A percentile compares a stretch with the other conserved stretches of the same genome.
These are phyloP conservation scores for Kuraishia cidri DNA, from an alignment of 805 yeast genomes.

Conservation along the genomic window DNA sequence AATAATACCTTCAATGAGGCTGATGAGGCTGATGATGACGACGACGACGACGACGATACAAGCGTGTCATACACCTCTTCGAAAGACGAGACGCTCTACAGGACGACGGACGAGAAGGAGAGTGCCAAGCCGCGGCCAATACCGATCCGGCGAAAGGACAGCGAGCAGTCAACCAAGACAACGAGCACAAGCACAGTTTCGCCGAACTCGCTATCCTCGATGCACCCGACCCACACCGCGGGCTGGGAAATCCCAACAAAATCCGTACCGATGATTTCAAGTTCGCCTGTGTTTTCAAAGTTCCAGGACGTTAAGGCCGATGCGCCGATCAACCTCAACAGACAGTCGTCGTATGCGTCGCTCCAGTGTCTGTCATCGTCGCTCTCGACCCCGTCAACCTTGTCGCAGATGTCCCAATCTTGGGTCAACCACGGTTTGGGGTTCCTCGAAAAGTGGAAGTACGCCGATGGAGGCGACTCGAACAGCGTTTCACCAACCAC, in stretches of 20 bases:
- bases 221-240: not conserved
- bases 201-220: no score
- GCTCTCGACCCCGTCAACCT: constrained; percentile 25
- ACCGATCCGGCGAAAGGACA: no score
- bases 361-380: constrained; percentile 26
- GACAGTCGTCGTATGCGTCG: constrained; percentile 23
- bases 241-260: constrained; percentile 37
- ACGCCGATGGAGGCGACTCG: constrained; percentile 16
- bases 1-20: not conserved
- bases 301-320: not conserved
- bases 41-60: not conserved
- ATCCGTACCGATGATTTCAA: constrained; percentile 12
- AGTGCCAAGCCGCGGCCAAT: not conserved
- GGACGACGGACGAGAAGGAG: not conserved
- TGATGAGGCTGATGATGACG: not conserved
- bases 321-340: constrained; percentile 6
- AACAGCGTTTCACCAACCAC: constrained; percentile 4
- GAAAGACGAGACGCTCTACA: not conserved
- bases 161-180: no score
- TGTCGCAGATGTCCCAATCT: constrained; percentile 31
- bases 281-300: constrained; percentile 8
- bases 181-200: not conserved
- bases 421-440: constrained; percentile 31
- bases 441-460: constrained; percentile 35
- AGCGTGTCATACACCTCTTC: not conserved